These are phyloP conservation scores for Ustilago nuda DNA, from an alignment of 1,284 basidiomycete genomes.

Conservation along the genomic window DNA sequence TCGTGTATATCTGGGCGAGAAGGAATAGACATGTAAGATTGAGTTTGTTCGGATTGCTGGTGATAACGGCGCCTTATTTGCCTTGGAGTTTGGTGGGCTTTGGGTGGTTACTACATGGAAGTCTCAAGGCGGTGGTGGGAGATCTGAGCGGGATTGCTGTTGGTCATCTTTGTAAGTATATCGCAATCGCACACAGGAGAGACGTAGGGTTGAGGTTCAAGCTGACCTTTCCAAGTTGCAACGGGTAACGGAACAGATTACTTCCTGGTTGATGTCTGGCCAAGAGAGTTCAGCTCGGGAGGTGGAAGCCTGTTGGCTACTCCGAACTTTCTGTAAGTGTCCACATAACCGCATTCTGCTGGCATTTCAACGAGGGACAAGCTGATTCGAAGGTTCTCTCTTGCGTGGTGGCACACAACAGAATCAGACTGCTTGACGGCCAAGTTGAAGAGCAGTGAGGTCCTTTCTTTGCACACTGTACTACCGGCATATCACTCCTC, in stretches of 20 bases:
- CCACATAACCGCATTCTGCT: neutral
- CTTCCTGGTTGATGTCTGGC: slow-evolving; percentile 95
- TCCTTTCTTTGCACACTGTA: neutral
- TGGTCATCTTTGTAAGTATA: slow-evolving; percentile 63
- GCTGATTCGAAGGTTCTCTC: neutral
- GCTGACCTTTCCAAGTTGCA: neutral
- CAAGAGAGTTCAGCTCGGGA: slow-evolving; percentile 86
- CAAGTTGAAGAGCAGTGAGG: slow-evolving; percentile 20
- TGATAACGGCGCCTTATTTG: slow-evolving; percentile 93
- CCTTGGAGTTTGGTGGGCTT: slow-evolving; percentile 89
- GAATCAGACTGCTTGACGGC: slow-evolving; percentile 41
- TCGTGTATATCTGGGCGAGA: slow-evolving; percentile 96
- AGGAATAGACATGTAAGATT: slow-evolving; percentile 93
- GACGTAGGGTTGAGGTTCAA: neutral
- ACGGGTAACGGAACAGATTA: slow-evolving; percentile 71
- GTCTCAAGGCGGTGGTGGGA: slow-evolving; percentile 84
- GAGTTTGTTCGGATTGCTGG: slow-evolving; percentile 91
- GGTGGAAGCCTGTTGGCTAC: slow-evolving; percentile 81
- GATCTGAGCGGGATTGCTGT: slow-evolving; percentile 75
- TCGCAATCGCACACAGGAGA: too few species aligned
- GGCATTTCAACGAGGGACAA: neutral
- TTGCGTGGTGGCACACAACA: neutral
- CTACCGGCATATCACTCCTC: neutral
- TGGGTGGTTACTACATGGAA: slow-evolving; percentile 87
- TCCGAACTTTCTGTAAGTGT: slow-evolving; percentile 80